Evolutionary conservation across 2,329 filamentous ascomycete genomes (phyloP).

Genomic region (Trichoderma pleuroti): DNA sequence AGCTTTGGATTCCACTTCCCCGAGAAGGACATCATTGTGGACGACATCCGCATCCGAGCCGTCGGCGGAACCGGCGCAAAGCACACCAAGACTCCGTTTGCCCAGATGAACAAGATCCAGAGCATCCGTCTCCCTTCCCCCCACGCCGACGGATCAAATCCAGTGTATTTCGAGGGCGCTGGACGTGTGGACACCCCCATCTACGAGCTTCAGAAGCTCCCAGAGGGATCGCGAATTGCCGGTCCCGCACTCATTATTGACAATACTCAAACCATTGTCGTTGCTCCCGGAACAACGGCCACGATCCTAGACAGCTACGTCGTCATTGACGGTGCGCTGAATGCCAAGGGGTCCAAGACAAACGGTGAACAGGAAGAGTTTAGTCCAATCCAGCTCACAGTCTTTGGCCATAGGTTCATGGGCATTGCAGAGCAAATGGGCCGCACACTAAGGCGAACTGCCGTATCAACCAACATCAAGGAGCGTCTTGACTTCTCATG

Average conservation of each 20-base stretch:
- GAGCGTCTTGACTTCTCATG: conserved; percentile 80
- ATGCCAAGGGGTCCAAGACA: background rate
- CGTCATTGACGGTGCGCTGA: conserved; percentile 29
- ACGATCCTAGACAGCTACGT: conserved; percentile 36
- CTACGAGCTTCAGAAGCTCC: conserved; percentile 26
- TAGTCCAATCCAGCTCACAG: conserved; percentile 65
- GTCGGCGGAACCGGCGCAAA: conserved; percentile 28
- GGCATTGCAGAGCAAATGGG: conserved; percentile 83
- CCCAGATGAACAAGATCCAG: conserved; percentile 23
- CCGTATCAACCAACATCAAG: conserved; percentile 75
- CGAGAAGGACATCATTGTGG: conserved; percentile 40
- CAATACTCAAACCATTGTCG: conserved; percentile 69
- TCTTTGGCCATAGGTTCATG: conserved; percentile 81
- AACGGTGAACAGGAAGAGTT: conserved; percentile 23
- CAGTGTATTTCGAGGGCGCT: conserved; percentile 24
- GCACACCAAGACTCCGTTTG: conserved; percentile 24
- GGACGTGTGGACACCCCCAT: conserved; percentile 28
- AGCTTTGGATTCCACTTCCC: conserved; percentile 68
- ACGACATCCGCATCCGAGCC: conserved; percentile 41
- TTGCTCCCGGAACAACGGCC: conserved; percentile 45
- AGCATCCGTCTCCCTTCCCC: background rate
- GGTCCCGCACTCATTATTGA: conserved; percentile 57
- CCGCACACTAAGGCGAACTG: conserved; percentile 72
- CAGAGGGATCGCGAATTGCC: conserved; percentile 19
- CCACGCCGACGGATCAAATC: conserved; percentile 21